Percentiles rank a stretch among this genome's conserved stretches.
These are phyloP conservation scores for Paradendryphiella salina DNA, from an alignment of 2,329 filamentous ascomycete species.

Conservation along the genomic window DNA sequence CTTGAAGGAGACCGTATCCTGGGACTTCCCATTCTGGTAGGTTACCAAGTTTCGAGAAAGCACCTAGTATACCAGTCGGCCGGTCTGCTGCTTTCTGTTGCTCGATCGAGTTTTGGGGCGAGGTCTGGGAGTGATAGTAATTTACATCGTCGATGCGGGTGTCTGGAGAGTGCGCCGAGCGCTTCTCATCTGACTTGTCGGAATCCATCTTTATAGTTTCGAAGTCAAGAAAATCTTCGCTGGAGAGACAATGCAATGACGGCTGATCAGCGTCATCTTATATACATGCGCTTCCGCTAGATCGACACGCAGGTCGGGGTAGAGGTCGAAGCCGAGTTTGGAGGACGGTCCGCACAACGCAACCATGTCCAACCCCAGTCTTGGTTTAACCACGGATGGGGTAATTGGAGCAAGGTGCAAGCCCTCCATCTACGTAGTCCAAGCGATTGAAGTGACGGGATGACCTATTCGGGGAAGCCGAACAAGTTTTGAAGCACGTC, in stretches of 20 bases:
- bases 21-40: conserved; percentile 25
- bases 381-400: conserved; percentile 1
- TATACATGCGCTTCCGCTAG: neutral
- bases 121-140: neutral
- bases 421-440: conserved; percentile 1
- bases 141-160: conserved; percentile 4
- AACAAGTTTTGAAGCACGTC: conserved; percentile 1
- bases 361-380: conserved; percentile 3
- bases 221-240: neutral
- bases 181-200: conserved; percentile 7
- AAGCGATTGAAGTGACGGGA: neutral
- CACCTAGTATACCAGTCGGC: conserved; percentile 2
- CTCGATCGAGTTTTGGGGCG: neutral
- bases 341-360: neutral
- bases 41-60: conserved; percentile 17
- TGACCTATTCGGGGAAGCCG: conserved; percentile 2
- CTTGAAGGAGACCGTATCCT: conserved; percentile 14
- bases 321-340: neutral
- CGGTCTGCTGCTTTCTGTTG: conserved; percentile 6
- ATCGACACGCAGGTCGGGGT: neutral
- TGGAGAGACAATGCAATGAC: neutral
- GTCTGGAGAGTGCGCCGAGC: conserved; percentile 10
- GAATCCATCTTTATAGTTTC: conserved; percentile 7
- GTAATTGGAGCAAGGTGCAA: conserved; percentile 2
- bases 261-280: neutral